phyloP scores from a whole-genome alignment of 2,329 filamentous ascomycete species.

The Colletotrichum truncatum region DNA sequence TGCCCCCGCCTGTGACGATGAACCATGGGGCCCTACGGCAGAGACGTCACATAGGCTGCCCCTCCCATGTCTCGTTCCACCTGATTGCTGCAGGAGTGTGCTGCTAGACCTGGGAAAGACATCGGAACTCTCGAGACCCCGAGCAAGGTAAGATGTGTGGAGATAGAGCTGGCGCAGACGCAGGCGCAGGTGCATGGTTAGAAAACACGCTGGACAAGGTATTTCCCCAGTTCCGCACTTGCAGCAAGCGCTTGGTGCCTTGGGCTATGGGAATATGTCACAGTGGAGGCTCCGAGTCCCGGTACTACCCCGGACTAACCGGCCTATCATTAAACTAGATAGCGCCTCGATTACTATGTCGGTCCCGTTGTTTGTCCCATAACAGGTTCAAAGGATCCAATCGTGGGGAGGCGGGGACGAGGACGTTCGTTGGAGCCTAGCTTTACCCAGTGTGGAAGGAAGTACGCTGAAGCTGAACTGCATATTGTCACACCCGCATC shows the following conservation, averaged over 20 bases:
- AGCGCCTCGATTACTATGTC: neutral
- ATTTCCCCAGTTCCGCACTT: neutral
- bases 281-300: neutral
- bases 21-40: slow-evolving; percentile 6
- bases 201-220: neutral
- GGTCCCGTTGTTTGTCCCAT: neutral
- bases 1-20: slow-evolving; percentile 7
- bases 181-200: neutral
- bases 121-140: slow-evolving; percentile 3
- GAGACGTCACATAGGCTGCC: slow-evolving; percentile 9
- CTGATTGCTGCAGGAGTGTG: neutral
- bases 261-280: neutral
- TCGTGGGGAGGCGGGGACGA: no score
- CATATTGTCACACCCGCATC: no score
- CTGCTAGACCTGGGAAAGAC: neutral
- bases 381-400: no score
- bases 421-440: no score
- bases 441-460: no score
- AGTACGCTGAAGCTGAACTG: no score
- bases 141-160: slow-evolving; percentile 5
- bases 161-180: neutral
- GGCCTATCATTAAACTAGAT: neutral
- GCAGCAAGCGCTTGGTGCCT: neutral
- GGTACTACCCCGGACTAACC: neutral
- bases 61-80: slow-evolving; percentile 13